Percentiles rank a stretch among this genome's conserved stretches.
Evolutionary conservation across 441 rosid genomes (phyloP).

Genomic region (Jatropha multifida): DNA sequence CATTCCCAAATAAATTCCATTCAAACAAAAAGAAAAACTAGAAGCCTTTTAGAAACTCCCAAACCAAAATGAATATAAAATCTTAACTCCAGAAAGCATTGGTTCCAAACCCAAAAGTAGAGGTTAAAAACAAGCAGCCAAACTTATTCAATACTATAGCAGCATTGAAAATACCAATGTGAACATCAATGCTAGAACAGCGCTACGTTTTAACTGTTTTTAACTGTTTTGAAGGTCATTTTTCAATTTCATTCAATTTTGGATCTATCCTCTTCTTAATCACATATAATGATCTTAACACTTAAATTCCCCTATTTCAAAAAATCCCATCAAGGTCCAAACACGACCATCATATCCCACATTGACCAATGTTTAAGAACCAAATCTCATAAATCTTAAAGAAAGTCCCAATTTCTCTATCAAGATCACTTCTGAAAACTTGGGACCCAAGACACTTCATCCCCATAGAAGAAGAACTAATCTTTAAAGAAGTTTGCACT

Average conservation of each 20-base stretch:
- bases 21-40: neutral
- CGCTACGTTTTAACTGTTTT: neutral
- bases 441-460: neutral
- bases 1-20: neutral
- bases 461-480: neutral
- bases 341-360: neutral
- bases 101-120: too few species aligned
- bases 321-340: neutral
- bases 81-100: neutral
- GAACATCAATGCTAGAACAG: neutral
- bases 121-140: neutral
- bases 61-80: too few species aligned
- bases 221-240: neutral
- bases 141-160: neutral
- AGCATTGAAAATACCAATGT: neutral
- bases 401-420: neutral
- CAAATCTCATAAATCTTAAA: neutral
- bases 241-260: too few species aligned
- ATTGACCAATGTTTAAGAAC: neutral
- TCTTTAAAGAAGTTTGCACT: neutral
- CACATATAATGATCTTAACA: too few species aligned
- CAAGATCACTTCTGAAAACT: neutral
- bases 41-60: neutral
- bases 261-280: neutral
- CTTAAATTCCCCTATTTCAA: neutral